Percentiles rank a stretch among this genome's conserved stretches.
Conservation (phyloP, 257 asterid genomes). For the Penstemon newberryi region DNA sequence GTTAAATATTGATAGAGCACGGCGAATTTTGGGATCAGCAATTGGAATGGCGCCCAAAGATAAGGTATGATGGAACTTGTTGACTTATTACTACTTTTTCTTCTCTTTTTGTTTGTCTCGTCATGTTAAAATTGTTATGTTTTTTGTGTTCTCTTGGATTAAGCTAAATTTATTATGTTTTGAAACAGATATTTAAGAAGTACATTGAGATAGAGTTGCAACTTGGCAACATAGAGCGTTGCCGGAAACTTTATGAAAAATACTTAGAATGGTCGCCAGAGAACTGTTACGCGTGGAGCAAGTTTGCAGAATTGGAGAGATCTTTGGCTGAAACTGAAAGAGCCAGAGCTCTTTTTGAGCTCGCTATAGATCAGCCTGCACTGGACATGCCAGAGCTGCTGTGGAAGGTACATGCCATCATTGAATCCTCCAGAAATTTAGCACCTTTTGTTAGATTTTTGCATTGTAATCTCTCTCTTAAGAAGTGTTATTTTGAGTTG, state of each 20-base stretch:
- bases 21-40: constrained; percentile 56
- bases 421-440: neutral
- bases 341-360: constrained; percentile 90
- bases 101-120: constrained; percentile 16
- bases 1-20: constrained; percentile 60
- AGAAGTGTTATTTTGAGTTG: constrained; percentile 2
- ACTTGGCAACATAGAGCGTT: constrained; percentile 83
- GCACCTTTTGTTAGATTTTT: neutral
- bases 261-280: constrained; percentile 91
- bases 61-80: constrained; percentile 38
- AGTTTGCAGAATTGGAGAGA: constrained; percentile 83
- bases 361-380: constrained; percentile 95
- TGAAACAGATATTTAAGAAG: constrained; percentile 84
- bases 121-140: neutral
- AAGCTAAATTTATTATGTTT: constrained; percentile 22
- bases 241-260: constrained; percentile 80
- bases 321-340: constrained; percentile 83
- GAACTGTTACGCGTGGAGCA: constrained; percentile 96
- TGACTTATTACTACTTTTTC: constrained; percentile 8
- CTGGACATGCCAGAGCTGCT: constrained; percentile 93
- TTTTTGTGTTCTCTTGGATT: neutral
- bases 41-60: constrained; percentile 71
- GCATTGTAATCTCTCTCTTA: neutral
- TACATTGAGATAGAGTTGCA: constrained; percentile 95
- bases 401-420: constrained; percentile 68